Evolutionary conservation across 352 stramenopile genomes (phyloP).

Genomic region (Globisporangium mamillatum): DNA sequence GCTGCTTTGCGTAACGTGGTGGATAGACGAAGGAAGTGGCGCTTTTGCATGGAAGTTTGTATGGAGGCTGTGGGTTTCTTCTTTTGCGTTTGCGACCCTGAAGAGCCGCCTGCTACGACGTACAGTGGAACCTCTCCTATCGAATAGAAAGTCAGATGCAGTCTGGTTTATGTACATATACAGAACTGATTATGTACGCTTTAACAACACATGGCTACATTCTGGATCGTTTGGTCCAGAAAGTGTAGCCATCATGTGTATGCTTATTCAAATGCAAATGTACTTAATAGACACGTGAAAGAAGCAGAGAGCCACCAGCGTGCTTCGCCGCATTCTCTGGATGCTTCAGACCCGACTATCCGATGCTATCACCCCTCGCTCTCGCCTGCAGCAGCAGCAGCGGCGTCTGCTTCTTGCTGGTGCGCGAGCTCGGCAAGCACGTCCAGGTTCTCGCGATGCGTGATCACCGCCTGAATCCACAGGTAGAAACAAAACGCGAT

Average conservation of each 20-base stretch:
- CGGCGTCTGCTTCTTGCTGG: constrained; percentile 38
- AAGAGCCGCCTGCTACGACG: neutral
- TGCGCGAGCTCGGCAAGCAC: constrained; percentile 32
- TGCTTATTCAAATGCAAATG: neutral
- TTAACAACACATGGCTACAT: neutral
- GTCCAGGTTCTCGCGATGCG: constrained; percentile 53
- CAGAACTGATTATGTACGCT: no score
- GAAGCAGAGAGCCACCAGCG: neutral
- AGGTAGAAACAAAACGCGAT: constrained; percentile 49
- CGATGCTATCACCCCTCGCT: neutral
- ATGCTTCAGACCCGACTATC: neutral
- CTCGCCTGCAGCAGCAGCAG: constrained; percentile 1
- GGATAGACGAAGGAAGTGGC: neutral
- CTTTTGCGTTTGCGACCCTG: neutral
- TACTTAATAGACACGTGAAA: neutral
- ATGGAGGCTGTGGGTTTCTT: neutral
- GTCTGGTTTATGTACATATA: neutral
- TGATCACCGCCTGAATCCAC: constrained; percentile 52
- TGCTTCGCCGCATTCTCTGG: no score
- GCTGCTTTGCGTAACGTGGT: neutral
- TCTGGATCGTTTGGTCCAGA: neutral
- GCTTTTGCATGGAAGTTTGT: neutral
- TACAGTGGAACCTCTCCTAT: neutral
- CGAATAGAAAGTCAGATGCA: neutral
- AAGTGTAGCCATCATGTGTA: neutral